These are phyloP conservation scores for Pulveroboletus frians DNA, from an alignment of 768 basidiomycete species.

Conservation along the genomic window DNA sequence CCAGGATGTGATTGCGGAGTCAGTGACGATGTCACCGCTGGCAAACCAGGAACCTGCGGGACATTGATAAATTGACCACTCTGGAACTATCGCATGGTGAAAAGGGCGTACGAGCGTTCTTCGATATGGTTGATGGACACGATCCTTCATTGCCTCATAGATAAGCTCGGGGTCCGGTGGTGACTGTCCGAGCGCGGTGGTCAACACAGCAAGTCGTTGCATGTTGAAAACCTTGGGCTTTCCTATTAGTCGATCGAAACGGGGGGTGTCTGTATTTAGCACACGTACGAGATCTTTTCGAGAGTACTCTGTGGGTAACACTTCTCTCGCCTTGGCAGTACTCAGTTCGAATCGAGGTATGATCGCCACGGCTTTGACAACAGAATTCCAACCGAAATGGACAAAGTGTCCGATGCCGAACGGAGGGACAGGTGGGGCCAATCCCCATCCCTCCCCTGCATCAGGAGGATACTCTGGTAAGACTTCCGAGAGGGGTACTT, in stretches of 20 bases:
- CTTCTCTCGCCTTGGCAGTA: conserved; percentile 89
- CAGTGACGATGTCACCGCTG: conserved; percentile 83
- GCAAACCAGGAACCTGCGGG: conserved; percentile 86
- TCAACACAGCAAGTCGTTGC: conserved; percentile 92
- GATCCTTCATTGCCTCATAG: conserved; percentile 99
- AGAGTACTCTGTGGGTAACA: conserved; percentile 79
- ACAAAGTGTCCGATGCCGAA: conserved; percentile 91
- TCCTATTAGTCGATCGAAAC: not conserved
- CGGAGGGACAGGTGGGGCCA: conserved; percentile 83
- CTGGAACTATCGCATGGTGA: not conserved
- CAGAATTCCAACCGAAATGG: conserved; percentile 77
- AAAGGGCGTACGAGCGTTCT: conserved; percentile 62
- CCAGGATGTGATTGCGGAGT: conserved; percentile 90
- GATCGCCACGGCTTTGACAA: conserved; percentile 88
- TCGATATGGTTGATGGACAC: conserved; percentile 95
- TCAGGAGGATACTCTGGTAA: conserved; percentile 93
- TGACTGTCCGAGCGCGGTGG: conserved; percentile 83
- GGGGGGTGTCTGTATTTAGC: not conserved
- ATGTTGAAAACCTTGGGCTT: conserved; percentile 85
- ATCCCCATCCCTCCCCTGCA: conserved; percentile 88
- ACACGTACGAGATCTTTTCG: conserved; percentile 77
- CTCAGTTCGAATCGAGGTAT: conserved; percentile 94
- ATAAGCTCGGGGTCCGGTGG: conserved; percentile 96
- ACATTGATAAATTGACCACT: not conserved
- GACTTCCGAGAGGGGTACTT: conserved; percentile 92